A percentile compares a stretch with the other conserved stretches of the same genome.
phyloP scores from a whole-genome alignment of 352 stramenopile genomes.

The Globisporangium polare region DNA sequence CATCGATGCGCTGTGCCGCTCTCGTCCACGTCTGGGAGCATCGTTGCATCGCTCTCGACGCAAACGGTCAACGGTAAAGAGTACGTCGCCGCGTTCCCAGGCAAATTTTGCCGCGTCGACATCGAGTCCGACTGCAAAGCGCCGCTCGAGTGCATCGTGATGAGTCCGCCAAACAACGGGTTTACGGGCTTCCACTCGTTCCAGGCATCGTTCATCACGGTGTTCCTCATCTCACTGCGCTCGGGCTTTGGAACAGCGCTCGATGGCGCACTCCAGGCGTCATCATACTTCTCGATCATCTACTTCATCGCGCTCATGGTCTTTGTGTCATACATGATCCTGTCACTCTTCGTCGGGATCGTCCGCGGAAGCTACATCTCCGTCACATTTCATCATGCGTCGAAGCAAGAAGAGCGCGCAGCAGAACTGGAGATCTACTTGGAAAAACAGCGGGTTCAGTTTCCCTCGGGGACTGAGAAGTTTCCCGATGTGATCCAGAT shows the following conservation, averaged over 20 bases:
- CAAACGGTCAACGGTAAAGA: slow-evolving; percentile 18
- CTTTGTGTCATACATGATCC: slow-evolving; percentile 84
- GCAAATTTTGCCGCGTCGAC: slow-evolving; percentile 46
- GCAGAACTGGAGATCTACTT: slow-evolving; percentile 34
- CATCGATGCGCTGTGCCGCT: slow-evolving; percentile 50
- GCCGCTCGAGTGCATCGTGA: slow-evolving; percentile 48
- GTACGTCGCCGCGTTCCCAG: slow-evolving; percentile 48
- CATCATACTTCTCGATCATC: slow-evolving; percentile 70
- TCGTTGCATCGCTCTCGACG: slow-evolving; percentile 12
- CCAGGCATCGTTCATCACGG: slow-evolving; percentile 72
- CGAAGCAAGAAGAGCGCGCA: slow-evolving; percentile 27
- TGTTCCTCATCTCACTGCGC: slow-evolving; percentile 75
- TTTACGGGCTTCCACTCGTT: slow-evolving; percentile 85
- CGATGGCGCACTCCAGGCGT: slow-evolving; percentile 64
- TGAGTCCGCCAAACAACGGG: slow-evolving; percentile 61
- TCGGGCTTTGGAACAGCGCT: slow-evolving; percentile 75
- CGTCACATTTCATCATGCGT: slow-evolving; percentile 45
- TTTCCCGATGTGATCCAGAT: slow-evolving; percentile 63
- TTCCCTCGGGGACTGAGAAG: slow-evolving; percentile 48
- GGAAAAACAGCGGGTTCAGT: slow-evolving; percentile 44
- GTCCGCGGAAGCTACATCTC: slow-evolving; percentile 77
- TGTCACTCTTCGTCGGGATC: slow-evolving; percentile 79
- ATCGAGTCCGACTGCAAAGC: slow-evolving; percentile 23
- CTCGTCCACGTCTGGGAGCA: slow-evolving; percentile 19
- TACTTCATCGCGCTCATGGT: slow-evolving; percentile 82